These are phyloP conservation scores for Rhodocollybia butyracea DNA, from an alignment of 768 basidiomycete species.

Conservation along the genomic window DNA sequence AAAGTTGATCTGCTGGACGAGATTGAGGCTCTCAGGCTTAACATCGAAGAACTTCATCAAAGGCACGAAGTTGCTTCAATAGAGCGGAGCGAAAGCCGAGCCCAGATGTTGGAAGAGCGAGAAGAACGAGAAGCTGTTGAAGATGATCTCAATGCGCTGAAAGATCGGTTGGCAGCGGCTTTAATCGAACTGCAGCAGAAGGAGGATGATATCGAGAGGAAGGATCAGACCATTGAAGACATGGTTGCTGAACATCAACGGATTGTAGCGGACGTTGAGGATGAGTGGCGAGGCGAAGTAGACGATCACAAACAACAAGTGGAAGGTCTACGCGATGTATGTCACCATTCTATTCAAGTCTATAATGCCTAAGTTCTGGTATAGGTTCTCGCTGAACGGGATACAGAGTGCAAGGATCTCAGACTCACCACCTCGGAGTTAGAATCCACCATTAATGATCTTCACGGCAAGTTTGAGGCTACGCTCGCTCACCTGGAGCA, in stretches of 20 bases:
- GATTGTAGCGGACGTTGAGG: constrained; percentile 71
- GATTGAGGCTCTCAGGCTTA: constrained; percentile 57
- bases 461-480: constrained; percentile 72
- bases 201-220: constrained; percentile 83
- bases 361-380: background rate
- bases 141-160: constrained; percentile 67
- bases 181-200: constrained; percentile 83
- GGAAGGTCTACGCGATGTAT: constrained; percentile 75
- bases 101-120: constrained; percentile 63
- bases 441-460: constrained; percentile 65
- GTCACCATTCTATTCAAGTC: constrained; percentile 14
- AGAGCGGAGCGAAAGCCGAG: constrained; percentile 74
- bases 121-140: constrained; percentile 80
- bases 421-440: constrained; percentile 72
- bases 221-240: constrained; percentile 75
- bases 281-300: constrained; percentile 87
- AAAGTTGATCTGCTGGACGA: constrained; percentile 68
- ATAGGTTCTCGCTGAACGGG: constrained; percentile 74
- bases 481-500: constrained; percentile 73
- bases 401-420: constrained; percentile 73
- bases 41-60: constrained; percentile 63
- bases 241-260: constrained; percentile 70
- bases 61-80: constrained; percentile 58
- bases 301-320: constrained; percentile 75
- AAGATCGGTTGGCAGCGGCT: constrained; percentile 76